A percentile compares a stretch with the other conserved stretches of the same genome.
Evolutionary conservation across 2,329 filamentous ascomycete species (phyloP).

Genomic region (Lachnellula hyalina): DNA sequence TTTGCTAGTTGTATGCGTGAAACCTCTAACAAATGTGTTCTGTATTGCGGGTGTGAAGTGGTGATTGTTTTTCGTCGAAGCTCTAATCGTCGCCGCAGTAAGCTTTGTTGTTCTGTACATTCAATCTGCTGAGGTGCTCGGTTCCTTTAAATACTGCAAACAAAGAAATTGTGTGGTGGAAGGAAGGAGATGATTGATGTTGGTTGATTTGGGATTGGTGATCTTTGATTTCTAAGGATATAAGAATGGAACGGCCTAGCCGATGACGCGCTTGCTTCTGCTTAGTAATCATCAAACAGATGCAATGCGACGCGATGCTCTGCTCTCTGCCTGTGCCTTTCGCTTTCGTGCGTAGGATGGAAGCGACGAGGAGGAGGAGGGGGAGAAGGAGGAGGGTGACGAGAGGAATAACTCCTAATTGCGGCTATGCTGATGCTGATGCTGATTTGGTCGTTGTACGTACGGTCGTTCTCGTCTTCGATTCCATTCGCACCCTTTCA

Average conservation of each 20-base stretch:
- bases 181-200: not conserved
- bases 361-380: not conserved
- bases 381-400: too few relatives aligned
- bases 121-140: not conserved
- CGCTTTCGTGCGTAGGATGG: too few relatives aligned
- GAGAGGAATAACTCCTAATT: not conserved
- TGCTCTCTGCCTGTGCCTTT: too few relatives aligned
- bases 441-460: not conserved
- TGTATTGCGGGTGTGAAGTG: not conserved
- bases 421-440: not conserved
- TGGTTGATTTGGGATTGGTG: not conserved
- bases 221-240: slow-evolving; percentile 13
- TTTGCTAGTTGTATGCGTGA: slow-evolving; percentile 37
- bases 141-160: not conserved
- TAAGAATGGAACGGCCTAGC: not conserved
- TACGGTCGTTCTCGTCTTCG: not conserved
- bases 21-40: slow-evolving; percentile 15
- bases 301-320: too few relatives aligned
- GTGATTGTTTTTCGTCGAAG: not conserved
- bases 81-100: slow-evolving; percentile 9
- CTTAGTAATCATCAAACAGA: not conserved
- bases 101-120: slow-evolving; percentile 7
- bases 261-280: slow-evolving; percentile 5
- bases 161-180: not conserved
- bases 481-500: not conserved